Base-by-base conservation (phyloP, 164 flowering plant genomes). In the Houttuynia cordata region DNA sequence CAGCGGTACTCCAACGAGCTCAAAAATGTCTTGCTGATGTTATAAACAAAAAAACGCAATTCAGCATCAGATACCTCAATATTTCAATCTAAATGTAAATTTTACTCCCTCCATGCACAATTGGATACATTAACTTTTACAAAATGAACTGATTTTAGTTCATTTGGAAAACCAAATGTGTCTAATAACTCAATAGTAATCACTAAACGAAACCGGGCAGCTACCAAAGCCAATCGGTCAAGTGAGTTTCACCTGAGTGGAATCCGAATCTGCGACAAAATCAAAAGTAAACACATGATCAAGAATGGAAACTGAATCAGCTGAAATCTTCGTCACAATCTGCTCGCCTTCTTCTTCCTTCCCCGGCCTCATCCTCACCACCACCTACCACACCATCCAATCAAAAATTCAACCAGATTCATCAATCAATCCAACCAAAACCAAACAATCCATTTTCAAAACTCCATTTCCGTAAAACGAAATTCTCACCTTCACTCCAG, bases 401-500 rank as follows among this genome's bases (percentile, higher is more conserved):
- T 7, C 22, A 21, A 19, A 25, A 42, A 23, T 18, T 39, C 49
- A 62, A 39, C 2, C 37, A 30, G 37, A 2, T 30, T 30, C 37
- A 30, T 30, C 37, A 2, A 30, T 30, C n/a, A n/a, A n/a, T n/a
- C n/a, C n/a, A n/a, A n/a, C n/a, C n/a, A n/a, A n/a, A n/a, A n/a
- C n/a, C n/a, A n/a, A n/a, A n/a, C n/a, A n/a, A n/a, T n/a, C n/a
- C n/a, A n/a, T n/a, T n/a, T n/a, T n/a, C n/a, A n/a, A n/a, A n/a
- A n/a, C n/a, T n/a, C n/a, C n/a, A n/a, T n/a, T n/a, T n/a, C n/a
- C n/a, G n/a, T n/a, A n/a, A n/a, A n/a, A n/a, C n/a, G n/a, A n/a
- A n/a, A n/a, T n/a, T n/a, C n/a, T n/a, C 37, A 92, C 98, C 86
- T 82, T 70, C 20, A 93, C 98, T 12, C 97, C 97, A 18, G 96